phyloP scores from a whole-genome alignment of 306 rosid species.

The Prinsepia uniflora region DNA sequence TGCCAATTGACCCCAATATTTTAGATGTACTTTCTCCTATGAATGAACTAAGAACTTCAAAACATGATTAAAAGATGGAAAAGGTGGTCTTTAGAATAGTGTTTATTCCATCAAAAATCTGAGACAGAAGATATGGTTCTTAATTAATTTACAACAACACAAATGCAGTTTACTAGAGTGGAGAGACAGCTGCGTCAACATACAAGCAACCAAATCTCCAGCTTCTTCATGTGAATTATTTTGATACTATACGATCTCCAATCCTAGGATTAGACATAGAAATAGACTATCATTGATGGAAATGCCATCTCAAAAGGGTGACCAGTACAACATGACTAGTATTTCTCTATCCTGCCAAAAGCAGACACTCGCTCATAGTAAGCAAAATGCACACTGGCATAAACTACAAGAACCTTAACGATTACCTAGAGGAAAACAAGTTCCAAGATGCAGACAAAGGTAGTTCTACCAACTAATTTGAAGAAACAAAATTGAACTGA shows the following conservation, averaged over 20 bases:
- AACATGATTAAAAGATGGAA: background rate
- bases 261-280: background rate
- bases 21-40: background rate
- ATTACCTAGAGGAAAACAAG: constrained; percentile 20
- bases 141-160: background rate
- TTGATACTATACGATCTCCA: constrained; percentile 3
- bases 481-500: constrained; percentile 35
- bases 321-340: background rate
- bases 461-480: constrained; percentile 5
- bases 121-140: constrained; percentile 5
- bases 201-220: constrained; percentile 7
- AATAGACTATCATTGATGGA: background rate
- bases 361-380: constrained; percentile 21
- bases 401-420: constrained; percentile 21
- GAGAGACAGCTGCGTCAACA: background rate
- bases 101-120: background rate
- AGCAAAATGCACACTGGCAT: constrained; percentile 7
- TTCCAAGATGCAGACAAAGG: background rate
- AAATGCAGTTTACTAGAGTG: background rate
- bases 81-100: background rate
- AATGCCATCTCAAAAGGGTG: background rate
- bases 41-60: background rate
- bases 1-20: background rate
- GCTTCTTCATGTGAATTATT: background rate
- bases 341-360: constrained; percentile 13